phyloP scores from a whole-genome alignment of 2,329 filamentous ascomycete species.

The Peltaster fructicola region DNA sequence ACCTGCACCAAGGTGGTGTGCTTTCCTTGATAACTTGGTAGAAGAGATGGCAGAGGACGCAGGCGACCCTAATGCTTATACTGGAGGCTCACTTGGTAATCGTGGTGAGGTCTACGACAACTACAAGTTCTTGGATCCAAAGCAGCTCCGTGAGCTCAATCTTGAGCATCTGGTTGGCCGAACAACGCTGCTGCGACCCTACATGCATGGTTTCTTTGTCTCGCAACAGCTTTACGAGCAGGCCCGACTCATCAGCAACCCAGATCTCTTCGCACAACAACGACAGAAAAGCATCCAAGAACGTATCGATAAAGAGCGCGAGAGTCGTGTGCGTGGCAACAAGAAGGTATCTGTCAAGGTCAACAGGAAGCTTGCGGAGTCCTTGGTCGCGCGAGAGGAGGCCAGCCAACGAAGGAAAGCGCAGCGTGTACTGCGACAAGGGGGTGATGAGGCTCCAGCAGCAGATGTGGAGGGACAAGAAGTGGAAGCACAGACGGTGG shows the following conservation, averaged over 20 bases:
- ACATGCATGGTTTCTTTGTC: conserved; percentile 99
- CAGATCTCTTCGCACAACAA: conserved; percentile 85
- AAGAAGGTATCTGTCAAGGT: conserved; percentile 87
- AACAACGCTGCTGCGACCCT: conserved; percentile 75
- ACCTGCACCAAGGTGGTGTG: conserved; percentile 86
- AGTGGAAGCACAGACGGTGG: conserved; percentile 13
- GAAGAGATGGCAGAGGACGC: conserved; percentile 90
- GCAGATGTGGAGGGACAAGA: conserved; percentile 29
- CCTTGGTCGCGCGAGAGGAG: conserved; percentile 49
- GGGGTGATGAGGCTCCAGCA: conserved; percentile 27
- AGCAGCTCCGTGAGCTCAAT: conserved; percentile 71
- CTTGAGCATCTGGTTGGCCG: conserved; percentile 79
- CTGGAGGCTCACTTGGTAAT: conserved; percentile 17
- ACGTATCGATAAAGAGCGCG: conserved; percentile 93
- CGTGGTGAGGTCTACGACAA: conserved; percentile 85
- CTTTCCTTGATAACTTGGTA: conserved; percentile 90
- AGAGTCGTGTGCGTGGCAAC: conserved; percentile 78
- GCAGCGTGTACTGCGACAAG: conserved; percentile 36
- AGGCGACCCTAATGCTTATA: conserved; percentile 41
- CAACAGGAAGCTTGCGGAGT: conserved; percentile 57
- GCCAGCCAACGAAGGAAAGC: conserved; percentile 36
- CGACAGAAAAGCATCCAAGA: conserved; percentile 79
- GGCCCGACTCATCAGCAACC: conserved; percentile 79
- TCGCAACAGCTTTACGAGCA: conserved; percentile 91
- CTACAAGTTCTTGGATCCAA: conserved; percentile 89